These are phyloP conservation scores for Madurella mycetomatis DNA, from an alignment of 2,329 filamentous ascomycete genomes.

Conservation along the genomic window DNA sequence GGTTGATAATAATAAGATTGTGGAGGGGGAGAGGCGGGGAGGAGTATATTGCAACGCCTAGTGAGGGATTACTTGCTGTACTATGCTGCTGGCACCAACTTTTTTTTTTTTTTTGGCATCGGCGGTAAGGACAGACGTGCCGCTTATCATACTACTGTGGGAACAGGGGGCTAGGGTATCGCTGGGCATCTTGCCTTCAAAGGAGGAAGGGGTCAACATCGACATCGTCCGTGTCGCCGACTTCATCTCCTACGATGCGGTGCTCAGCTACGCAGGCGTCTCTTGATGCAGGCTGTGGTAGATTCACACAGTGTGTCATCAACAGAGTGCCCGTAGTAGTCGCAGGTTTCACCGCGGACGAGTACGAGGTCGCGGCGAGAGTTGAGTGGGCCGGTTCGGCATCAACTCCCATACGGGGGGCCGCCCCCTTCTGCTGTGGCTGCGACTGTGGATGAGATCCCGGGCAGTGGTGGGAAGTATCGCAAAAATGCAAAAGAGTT, in stretches of 20 bases:
- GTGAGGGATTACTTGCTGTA: constrained; percentile 34
- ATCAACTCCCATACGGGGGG: constrained; percentile 37
- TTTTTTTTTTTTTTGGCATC: constrained; percentile 41
- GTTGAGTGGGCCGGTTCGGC: constrained; percentile 42
- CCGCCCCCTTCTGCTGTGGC: constrained; percentile 10
- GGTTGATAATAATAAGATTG: background rate
- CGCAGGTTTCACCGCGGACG: constrained; percentile 39
- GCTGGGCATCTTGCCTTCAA: constrained; percentile 27
- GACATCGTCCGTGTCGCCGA: constrained; percentile 41
- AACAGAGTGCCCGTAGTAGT: constrained; percentile 45
- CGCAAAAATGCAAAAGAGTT: constrained; percentile 7
- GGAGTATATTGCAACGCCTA: constrained; percentile 42
- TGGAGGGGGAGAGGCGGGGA: constrained; percentile 16
- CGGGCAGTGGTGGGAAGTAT: constrained; percentile 9
- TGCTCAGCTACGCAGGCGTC: constrained; percentile 40
- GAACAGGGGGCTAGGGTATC: constrained; percentile 26
- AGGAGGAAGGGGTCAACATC: background rate
- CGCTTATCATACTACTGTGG: constrained; percentile 34
- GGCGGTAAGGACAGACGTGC: constrained; percentile 36
- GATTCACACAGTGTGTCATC: constrained; percentile 40
- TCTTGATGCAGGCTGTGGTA: constrained; percentile 46
- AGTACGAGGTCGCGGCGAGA: constrained; percentile 38
- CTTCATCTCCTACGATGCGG: constrained; percentile 44
- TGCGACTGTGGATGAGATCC: constrained; percentile 14
- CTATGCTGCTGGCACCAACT: constrained; percentile 41